Evolutionary conservation across 169 alveolate species (phyloP), one percentile per base, ranked within the genome.

Genomic region (Ophryocystis elektroscirrha): DNA sequence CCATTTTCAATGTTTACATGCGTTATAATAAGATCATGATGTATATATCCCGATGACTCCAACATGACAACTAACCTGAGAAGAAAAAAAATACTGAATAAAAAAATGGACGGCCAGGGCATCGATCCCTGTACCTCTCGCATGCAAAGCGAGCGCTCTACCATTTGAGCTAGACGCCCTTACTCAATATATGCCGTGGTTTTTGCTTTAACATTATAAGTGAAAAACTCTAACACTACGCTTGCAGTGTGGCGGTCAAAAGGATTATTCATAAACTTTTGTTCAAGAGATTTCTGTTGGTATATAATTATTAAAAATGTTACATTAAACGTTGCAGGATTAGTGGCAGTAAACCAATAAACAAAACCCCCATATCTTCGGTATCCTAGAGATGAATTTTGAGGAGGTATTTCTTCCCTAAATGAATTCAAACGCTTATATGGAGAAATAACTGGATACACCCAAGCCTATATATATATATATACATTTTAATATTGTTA

Each of bases 61-160:
- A n/a, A n/a, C n/a, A n/a, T n/a, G n/a, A n/a, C n/a, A n/a, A n/a
- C n/a, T n/a, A n/a, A n/a, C n/a, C n/a, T n/a, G n/a, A n/a, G n/a
- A n/a, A n/a, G n/a, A n/a, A n/a, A n/a, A n/a, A n/a, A n/a, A n/a
- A n/a, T n/a, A n/a, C n/a, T n/a, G n/a, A n/a, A n/a, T n/a, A n/a
- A 0, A 76, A 71, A 67, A 61, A 49, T 81, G 90, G 87, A 78
- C 76, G 76, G 75, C 86, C 79, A 71, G 96, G 96, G 96, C 83
- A 83, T 86, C 95, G 96, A 89, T 85, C 96, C 96, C 95, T 81
- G 90, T 84, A 85, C 97, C 96, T 89, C 97, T 84, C 95, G 96
- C 95, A 84, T 87, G 96, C 97, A 84, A 87, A 89, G 96, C 96
- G 95, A 83, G 97, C 96, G 96, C 96, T 85, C 96, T 89, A 87